Conservation (phyloP, 2,329 filamentous ascomycete species). For the Phyllosticta citribraziliensis region DNA sequence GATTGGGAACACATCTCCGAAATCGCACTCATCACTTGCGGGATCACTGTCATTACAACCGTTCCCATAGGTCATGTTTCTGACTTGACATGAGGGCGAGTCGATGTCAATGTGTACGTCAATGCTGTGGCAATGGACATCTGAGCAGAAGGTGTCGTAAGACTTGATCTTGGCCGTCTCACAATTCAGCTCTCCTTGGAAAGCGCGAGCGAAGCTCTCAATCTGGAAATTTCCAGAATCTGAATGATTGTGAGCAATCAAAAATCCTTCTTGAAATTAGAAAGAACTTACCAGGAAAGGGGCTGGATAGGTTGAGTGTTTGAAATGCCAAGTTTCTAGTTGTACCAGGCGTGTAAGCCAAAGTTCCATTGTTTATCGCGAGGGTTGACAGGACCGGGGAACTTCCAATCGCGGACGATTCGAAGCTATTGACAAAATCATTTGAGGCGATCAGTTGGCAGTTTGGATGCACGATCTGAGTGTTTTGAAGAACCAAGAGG, state of each 20-base stretch:
- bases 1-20: background rate
- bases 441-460: background rate
- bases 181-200: background rate
- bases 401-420: background rate
- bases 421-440: background rate
- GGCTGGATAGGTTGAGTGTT: background rate
- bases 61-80: background rate
- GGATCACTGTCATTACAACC: background rate
- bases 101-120: background rate
- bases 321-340: background rate
- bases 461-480: background rate
- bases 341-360: background rate
- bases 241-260: background rate
- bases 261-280: background rate
- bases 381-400: background rate
- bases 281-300: background rate
- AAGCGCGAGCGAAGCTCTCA: background rate
- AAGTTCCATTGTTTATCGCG: background rate
- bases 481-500: background rate
- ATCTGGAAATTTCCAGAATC: background rate
- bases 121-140: background rate
- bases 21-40: background rate
- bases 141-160: background rate
- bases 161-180: background rate
- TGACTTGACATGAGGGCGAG: background rate